Percentiles rank a stretch among this genome's conserved stretches.
Conservation (phyloP, 768 basidiomycete species). For the Daedaleopsis nitida region DNA sequence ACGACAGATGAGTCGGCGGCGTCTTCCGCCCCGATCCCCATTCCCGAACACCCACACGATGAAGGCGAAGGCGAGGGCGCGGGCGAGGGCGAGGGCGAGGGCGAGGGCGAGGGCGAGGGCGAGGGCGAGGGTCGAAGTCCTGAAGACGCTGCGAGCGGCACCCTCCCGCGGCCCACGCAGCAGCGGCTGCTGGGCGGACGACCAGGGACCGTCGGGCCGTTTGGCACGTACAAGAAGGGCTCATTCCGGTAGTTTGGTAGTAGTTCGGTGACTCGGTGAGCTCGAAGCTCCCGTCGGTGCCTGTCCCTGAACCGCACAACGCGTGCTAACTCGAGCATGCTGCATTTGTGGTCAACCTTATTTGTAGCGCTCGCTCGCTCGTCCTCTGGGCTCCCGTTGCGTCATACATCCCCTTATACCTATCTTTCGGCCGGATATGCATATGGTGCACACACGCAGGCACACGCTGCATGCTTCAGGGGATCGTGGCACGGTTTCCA, state of each 20-base stretch:
- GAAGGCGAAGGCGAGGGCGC: neutral
- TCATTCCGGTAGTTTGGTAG: slow-evolving; percentile 1
- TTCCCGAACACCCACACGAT: slow-evolving; percentile 1
- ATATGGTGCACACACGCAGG: no score
- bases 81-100: neutral
- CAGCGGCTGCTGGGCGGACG: slow-evolving; percentile 35
- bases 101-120: neutral
- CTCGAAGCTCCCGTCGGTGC: neutral
- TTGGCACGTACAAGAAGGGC: slow-evolving; percentile 42
- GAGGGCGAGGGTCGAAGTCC: neutral
- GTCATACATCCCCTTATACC: neutral
- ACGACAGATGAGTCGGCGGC: neutral
- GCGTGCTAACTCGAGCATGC: no score
- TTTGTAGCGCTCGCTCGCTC: neutral
- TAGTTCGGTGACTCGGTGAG: neutral
- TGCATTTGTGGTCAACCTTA: neutral
- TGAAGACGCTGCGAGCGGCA: neutral
- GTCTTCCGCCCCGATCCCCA: neutral
- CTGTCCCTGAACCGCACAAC: no score
- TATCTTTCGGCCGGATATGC: no score
- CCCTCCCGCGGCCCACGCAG: slow-evolving; percentile 14
- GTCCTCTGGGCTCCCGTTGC: neutral
- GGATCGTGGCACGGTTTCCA: neutral
- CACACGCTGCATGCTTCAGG: neutral
- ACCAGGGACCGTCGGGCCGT: slow-evolving; percentile 43